phyloP scores from a whole-genome alignment of 2,329 filamentous ascomycete species.

The Teratosphaeria viscida region DNA sequence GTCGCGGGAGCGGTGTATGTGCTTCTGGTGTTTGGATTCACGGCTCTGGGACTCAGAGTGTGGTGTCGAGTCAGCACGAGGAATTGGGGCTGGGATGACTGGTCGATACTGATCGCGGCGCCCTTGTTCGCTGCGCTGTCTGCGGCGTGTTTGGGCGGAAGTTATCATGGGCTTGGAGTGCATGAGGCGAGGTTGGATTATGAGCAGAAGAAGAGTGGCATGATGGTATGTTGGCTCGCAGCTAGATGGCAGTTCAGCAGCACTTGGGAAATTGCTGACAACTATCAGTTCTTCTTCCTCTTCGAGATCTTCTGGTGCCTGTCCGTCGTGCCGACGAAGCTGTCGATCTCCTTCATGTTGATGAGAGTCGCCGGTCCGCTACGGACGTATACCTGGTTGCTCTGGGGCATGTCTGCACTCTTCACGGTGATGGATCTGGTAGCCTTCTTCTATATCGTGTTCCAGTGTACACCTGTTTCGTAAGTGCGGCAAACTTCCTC shows the following conservation, averaged over 20 bases:
- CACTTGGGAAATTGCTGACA: conserved; percentile 3
- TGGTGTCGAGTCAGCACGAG: not conserved
- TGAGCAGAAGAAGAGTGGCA: conserved; percentile 14
- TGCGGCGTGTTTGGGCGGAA: conserved; percentile 19
- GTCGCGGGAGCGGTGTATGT: not conserved
- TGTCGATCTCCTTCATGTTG: conserved; percentile 28
- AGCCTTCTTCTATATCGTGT: conserved; percentile 27
- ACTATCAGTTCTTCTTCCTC: conserved; percentile 26
- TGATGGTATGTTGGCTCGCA: not conserved
- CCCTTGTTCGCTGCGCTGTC: conserved; percentile 18
- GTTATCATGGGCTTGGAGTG: conserved; percentile 25
- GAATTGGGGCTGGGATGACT: conserved; percentile 23
- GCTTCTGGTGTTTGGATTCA: conserved; percentile 1
- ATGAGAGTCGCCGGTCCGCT: conserved; percentile 23
- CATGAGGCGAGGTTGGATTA: conserved; percentile 16
- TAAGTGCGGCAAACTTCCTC: not conserved
- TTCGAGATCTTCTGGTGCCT: conserved; percentile 29
- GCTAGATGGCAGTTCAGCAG: not conserved
- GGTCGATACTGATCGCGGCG: conserved; percentile 19
- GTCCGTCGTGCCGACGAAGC: conserved; percentile 27
- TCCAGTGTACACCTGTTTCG: conserved; percentile 25
- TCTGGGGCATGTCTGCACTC: conserved; percentile 22
- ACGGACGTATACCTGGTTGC: conserved; percentile 16
- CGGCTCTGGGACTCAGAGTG: not conserved
- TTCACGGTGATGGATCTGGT: conserved; percentile 24